Evolutionary conservation across 2,329 filamentous ascomycete genomes (phyloP), one percentile per base, ranked within the genome.

Genomic region (Phialophora macrospora): DNA sequence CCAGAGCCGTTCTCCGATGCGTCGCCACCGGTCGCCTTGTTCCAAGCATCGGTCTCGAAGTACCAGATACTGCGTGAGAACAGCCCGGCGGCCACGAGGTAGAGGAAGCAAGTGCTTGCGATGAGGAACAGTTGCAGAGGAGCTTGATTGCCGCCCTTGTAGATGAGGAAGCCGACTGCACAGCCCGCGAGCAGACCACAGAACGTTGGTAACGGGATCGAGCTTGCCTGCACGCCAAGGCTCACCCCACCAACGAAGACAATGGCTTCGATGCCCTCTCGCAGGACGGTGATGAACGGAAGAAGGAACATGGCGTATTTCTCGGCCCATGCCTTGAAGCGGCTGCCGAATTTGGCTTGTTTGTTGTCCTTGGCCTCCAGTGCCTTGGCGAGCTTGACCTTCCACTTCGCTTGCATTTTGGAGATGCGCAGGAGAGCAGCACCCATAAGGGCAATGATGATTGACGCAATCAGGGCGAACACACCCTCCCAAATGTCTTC

Each of bases 341-440:
- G 79, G 4, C 75, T 78, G 17, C 76, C 77, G 2, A 76, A 73
- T 11, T 77, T 76, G 12, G 75, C 75, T n/a, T 75, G 75, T 41
- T 77, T 74, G 32, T 79, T 79, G 14, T 84, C 80, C 17, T 83
- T 80, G 11, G 83, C 75, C 70, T 90, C 87, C 32, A 95, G 78
- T 2, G 90, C 87, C 72, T 85, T 86, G 20, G 88, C 86, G 26
- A 96, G 86, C 85, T 95, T 95, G 72, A 89, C 80, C n/a, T 88
- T 86, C 93, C 92, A 96, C 78, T 95, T 95, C 68, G 90, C 88
- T 76, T 93, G 90, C 77, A 95, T 85, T 78, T 94, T 95, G 67
- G 88, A 90, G 62, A 96, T 85, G 28, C 92, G 88, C 7, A 96
- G 85, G 32, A 96, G 85, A 4, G 90, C 91, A 34, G 88, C 89